Base-by-base conservation (phyloP, 1,139 yeast species). In the Saccharomyces hybrid region DNA sequence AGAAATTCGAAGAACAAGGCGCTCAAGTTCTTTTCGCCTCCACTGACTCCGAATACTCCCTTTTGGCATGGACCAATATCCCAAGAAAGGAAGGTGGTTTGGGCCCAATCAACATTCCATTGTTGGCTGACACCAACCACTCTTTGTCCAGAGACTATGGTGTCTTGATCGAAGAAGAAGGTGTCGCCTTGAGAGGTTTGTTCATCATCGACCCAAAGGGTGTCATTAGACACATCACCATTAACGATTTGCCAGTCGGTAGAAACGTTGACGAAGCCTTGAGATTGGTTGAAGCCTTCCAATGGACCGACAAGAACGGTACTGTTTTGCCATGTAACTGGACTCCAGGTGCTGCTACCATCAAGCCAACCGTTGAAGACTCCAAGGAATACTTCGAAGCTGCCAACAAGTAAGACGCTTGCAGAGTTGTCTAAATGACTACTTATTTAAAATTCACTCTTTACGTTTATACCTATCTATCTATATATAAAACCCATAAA, bases 261-360 rank as follows among this genome's bases (percentile, higher is more conserved):
- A 90, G 99, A 83, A 87, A 89, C 69, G 98, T 91, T 65, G 97
- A 90, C 64, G 99, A 93, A 82, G 87, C 97, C 66, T 81, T 88
- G 73, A 90, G 99, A 86, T 84, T 93, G 74, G 83, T 93, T 64
- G 98, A 93, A 74, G 98, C 97, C 69, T 91, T 93, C 96, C 95
- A 91, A 81, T 90, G 93, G 89, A 86, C 96, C 70, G 97, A 91
- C 77, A 86, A 88, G 82, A 79, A 91, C 83, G 97, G 98, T 78
- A 96, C 93, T 78, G 98, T 93, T 66, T 88, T 96, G 79, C 97
- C 97, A 69, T 97, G 98, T 75, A 91, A 90, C 95, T 93, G 99
- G 98, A 88, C 88, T 68, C 91, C 95, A 78, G 98, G 98, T 79
- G 75, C 89, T 60, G 96, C 88, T 71, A 88, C 97, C 77, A 91